Base-by-base conservation (phyloP, 1,284 basidiomycete species). In the Apiotrichum akiyoshidainum region DNA sequence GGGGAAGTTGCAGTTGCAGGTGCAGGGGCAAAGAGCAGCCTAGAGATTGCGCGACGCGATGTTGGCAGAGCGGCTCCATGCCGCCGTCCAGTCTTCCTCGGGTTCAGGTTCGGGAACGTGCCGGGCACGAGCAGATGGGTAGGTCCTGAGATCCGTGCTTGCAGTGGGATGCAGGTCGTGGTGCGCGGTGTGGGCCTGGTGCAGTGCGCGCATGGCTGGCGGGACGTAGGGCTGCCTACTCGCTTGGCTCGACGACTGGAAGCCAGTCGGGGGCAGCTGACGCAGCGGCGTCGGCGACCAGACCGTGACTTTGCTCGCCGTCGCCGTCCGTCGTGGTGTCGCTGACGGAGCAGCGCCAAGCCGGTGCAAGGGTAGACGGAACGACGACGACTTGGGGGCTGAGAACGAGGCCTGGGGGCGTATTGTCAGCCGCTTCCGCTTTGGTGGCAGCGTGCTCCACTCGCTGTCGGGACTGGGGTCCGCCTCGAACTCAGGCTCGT, bases 211-310 rank as follows among this genome's bases (percentile, higher is more conserved):
- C 39, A 53, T 33, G 19, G 34, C 35, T 10, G 50, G 31, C 5
- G 46, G 51, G 7, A 47, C 56, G 35, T 57, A 57, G 2, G 16
- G 34, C 7, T 39, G 44, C 35, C 16, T n/a, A n/a, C 39, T 37
- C 9, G 13, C 14, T 5, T 6, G n/a, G 13, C 34, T 6, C 14
- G 9, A 35, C 10, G 17, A 3, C 37, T n/a, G 17, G 26, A 21
- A 19, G 17, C 19, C 35, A 26, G 34, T n/a, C 1, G 12, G n/a
- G 16, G 37, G 13, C 8, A 19, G 21, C 9, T 22, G 47, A 35
- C 35, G 9, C 22, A 35, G 50, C 2, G 57, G 41, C 2, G 52
- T 54, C n/a, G 58, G 58, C 17, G 58, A 39, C 58, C 58, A 59
- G 5, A 52, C 40, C 3, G 58, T 55, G 40, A 59, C 31, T 21